A percentile compares a stretch with the other conserved stretches of the same genome.
These are phyloP conservation scores for Fusarium caatingaense DNA, from an alignment of 2,329 filamentous ascomycete genomes.

Conservation along the genomic window DNA sequence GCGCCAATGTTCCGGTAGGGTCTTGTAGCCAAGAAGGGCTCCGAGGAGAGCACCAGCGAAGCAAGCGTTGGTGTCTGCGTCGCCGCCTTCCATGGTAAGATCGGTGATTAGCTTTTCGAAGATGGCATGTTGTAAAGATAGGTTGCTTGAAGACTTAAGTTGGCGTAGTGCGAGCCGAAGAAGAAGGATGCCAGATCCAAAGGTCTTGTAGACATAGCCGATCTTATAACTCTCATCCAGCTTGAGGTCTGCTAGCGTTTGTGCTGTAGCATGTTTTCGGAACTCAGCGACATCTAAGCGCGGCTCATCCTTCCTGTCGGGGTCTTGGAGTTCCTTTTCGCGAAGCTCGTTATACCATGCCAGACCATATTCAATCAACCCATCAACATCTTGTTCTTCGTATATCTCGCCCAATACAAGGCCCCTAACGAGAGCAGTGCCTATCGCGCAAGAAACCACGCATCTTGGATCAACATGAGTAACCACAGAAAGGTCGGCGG, in stretches of 20 bases:
- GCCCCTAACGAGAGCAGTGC: constrained; percentile 59
- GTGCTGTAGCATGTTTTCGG: constrained; percentile 52
- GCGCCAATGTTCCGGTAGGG: constrained; percentile 61
- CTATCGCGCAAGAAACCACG: constrained; percentile 61
- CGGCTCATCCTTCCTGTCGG: constrained; percentile 46
- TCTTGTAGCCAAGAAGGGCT: constrained; percentile 58
- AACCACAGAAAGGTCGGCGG: constrained; percentile 55
- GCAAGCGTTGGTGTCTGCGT: constrained; percentile 66
- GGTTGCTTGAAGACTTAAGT: constrained; percentile 26
- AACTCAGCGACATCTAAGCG: constrained; percentile 56
- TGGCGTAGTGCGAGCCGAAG: constrained; percentile 58
- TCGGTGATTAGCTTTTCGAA: constrained; percentile 62
- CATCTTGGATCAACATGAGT: constrained; percentile 65
- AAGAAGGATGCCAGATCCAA: constrained; percentile 60
- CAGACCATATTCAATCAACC: constrained; percentile 54
- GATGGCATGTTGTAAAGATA: constrained; percentile 39
- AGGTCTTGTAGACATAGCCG: constrained; percentile 66
- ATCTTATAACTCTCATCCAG: constrained; percentile 60
- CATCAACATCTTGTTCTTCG: constrained; percentile 55
- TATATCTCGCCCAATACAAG: constrained; percentile 59
- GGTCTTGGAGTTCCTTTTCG: constrained; percentile 36
- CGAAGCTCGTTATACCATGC: constrained; percentile 52
- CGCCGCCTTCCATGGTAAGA: constrained; percentile 63
- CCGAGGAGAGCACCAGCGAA: constrained; percentile 64
- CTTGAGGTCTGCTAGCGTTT: constrained; percentile 53